These are phyloP conservation scores for Podaxis rugospora DNA, from an alignment of 768 basidiomycete species.

Conservation along the genomic window DNA sequence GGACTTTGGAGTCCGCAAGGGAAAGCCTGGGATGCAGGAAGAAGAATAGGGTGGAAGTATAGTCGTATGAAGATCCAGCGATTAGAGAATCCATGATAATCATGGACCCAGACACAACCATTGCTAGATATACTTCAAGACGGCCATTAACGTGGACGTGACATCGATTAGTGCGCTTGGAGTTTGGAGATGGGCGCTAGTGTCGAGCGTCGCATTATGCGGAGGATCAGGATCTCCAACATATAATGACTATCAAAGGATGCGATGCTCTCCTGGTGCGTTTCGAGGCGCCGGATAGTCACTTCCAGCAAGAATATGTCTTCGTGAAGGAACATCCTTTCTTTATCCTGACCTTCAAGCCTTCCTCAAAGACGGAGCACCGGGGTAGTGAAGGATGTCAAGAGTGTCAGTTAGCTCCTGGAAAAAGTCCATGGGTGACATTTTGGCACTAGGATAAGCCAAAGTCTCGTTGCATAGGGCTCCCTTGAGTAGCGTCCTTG, in stretches of 20 bases:
- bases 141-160: background rate
- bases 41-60: background rate
- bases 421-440: background rate
- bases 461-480: too few relatives aligned
- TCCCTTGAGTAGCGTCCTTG: background rate
- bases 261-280: background rate
- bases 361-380: background rate
- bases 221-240: background rate
- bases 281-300: background rate
- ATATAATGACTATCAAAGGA: background rate
- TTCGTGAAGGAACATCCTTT: background rate
- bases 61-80: background rate
- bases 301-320: background rate
- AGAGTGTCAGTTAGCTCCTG: background rate
- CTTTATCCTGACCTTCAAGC: background rate
- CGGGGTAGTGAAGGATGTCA: background rate
- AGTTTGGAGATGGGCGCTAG: background rate
- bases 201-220: background rate
- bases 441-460: background rate
- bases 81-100: background rate
- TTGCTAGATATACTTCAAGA: background rate
- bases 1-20: background rate
- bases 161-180: background rate
- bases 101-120: background rate
- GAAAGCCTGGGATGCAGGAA: background rate